phyloP scores from a whole-genome alignment of 306 rosid species.

The Vigna angularis region DNA sequence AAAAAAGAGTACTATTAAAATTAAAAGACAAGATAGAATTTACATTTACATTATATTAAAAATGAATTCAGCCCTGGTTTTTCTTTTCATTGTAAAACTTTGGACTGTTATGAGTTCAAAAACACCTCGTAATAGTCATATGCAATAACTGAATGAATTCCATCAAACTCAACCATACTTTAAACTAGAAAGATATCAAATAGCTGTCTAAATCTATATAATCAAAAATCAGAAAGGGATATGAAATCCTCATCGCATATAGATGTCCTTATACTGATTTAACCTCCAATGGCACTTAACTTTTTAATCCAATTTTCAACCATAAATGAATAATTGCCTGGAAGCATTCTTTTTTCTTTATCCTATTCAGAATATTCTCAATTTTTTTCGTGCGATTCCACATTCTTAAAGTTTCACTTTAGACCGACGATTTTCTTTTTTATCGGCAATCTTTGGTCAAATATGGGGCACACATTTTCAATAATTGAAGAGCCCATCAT shows the following conservation, averaged over 20 bases:
- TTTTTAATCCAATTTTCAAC: not conserved
- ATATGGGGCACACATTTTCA: not conserved
- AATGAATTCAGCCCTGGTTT: not conserved
- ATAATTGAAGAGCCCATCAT: not conserved
- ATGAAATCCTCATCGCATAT: no score
- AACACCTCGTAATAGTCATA: not conserved
- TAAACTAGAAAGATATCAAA: not conserved
- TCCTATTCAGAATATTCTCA: not conserved
- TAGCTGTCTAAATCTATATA: slow-evolving; percentile 29
- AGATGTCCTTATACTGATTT: not conserved
- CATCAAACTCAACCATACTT: not conserved
- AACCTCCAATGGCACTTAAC: not conserved
- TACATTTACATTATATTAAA: not conserved
- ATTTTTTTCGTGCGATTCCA: not conserved
- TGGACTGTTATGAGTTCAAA: not conserved
- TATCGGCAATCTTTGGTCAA: not conserved
- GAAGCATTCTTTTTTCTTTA: not conserved
- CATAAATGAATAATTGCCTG: not conserved
- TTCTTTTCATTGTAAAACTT: not conserved
- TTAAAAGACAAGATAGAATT: no score
- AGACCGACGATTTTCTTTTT: not conserved
- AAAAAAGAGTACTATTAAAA: no score
- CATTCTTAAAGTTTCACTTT: not conserved
- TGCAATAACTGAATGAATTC: not conserved
- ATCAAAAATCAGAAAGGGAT: not conserved